Evolutionary conservation across 768 basidiomycete species (phyloP).

Genomic region (Tylopilus balloui): DNA sequence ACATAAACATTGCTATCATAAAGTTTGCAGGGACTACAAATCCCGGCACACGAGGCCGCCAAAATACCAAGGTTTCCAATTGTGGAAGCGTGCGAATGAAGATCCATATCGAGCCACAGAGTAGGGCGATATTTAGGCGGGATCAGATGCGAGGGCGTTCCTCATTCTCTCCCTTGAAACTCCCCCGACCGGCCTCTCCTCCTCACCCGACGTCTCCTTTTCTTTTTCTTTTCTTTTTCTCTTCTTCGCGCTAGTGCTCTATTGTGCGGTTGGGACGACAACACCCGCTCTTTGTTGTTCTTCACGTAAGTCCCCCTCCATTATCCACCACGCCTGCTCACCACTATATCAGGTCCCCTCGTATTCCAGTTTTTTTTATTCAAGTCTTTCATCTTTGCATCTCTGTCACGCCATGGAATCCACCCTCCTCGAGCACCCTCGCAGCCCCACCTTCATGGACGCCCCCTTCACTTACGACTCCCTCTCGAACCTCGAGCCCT

Average conservation of each 20-base stretch:
- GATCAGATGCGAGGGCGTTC: conserved; percentile 27
- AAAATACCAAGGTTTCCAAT: conserved; percentile 21
- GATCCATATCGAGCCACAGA: conserved; percentile 10
- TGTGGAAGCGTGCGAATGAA: not conserved
- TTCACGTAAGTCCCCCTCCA: conserved; percentile 29
- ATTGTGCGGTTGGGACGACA: conserved; percentile 33
- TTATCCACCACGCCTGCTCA: not conserved
- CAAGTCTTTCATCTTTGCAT: conserved; percentile 38
- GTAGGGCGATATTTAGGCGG: conserved; percentile 32
- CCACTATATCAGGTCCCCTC: conserved; percentile 26
- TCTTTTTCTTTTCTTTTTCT: conserved; percentile 24
- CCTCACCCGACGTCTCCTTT: conserved; percentile 39
- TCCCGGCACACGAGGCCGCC: conserved; percentile 32
- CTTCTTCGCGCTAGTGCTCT: conserved; percentile 28
- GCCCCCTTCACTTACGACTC: conserved; percentile 44
- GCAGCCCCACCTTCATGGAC: conserved; percentile 50
- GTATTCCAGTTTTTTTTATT: conserved; percentile 33
- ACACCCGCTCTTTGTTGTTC: conserved; percentile 30
- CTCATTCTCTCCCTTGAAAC: conserved; percentile 26
- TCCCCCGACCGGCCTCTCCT: conserved; percentile 29
- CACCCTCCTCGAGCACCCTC: conserved; percentile 47
- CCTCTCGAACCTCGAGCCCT: conserved; percentile 44
- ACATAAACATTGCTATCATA: conserved; percentile 23
- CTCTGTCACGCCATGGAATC: conserved; percentile 39
- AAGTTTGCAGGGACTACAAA: conserved; percentile 30